Percentiles rank a stretch among this genome's conserved stretches.
Evolutionary conservation across 106 monocot species (phyloP).

Genomic region (Alisma plantagoaquatica): DNA sequence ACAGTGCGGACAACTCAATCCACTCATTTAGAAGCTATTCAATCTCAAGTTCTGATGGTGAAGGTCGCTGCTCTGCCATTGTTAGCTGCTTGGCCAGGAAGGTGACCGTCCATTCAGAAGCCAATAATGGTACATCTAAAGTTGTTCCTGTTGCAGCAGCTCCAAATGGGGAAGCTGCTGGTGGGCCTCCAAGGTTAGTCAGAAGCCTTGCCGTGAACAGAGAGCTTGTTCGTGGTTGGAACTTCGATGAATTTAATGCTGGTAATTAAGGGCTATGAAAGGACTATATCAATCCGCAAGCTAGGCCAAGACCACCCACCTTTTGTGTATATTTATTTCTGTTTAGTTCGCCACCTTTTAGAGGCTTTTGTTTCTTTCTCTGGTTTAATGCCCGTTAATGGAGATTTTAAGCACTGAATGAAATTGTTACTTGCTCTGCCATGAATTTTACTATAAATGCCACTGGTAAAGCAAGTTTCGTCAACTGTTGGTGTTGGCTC

Average conservation of each 20-base stretch:
- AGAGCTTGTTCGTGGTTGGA: conserved; percentile 65
- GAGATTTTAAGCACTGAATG: too few relatives aligned
- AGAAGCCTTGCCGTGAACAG: conserved; percentile 54
- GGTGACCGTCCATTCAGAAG: conserved; percentile 7
- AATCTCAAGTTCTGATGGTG: conserved; percentile 50
- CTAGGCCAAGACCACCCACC: too few relatives aligned
- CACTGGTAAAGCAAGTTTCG: too few relatives aligned
- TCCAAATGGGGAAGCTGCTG: conserved; percentile 15
- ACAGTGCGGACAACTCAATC: conserved; percentile 40
- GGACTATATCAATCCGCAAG: too few relatives aligned
- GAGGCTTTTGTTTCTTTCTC: too few relatives aligned
- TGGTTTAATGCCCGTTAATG: too few relatives aligned
- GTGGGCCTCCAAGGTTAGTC: conserved; percentile 40
- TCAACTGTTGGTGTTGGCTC: too few relatives aligned
- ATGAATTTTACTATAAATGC: too few relatives aligned
- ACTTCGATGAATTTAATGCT: conserved; percentile 37
- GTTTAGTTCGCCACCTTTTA: too few relatives aligned
- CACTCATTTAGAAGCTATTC: conserved; percentile 57
- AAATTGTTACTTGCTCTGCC: too few relatives aligned
- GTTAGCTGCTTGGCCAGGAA: conserved; percentile 36
- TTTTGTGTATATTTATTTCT: too few relatives aligned
- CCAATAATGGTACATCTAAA: conserved; percentile 25
- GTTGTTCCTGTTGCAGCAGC: conserved; percentile 35
- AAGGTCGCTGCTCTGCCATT: conserved; percentile 36
- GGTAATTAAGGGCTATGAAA: too few relatives aligned